Percentiles rank a stretch among this genome's conserved stretches.
Evolutionary conservation across 306 rosid genomes (phyloP).

Genomic region (Medicago lupulina): DNA sequence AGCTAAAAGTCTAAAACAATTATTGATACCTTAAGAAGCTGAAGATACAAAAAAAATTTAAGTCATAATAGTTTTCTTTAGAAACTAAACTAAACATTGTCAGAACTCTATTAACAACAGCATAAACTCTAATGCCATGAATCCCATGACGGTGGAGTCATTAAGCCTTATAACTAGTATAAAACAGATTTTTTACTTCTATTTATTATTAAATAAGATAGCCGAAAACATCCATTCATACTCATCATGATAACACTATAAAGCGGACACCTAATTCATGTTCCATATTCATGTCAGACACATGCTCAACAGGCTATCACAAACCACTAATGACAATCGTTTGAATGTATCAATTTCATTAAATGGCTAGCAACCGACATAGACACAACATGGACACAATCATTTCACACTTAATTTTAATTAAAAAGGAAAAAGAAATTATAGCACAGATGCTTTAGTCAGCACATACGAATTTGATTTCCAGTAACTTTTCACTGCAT

Average conservation of each 20-base stretch:
- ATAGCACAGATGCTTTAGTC: not conserved
- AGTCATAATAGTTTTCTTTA: not conserved
- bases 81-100: not conserved
- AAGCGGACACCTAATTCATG: too few species aligned
- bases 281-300: too few species aligned
- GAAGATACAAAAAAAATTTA: slow-evolving; percentile 1
- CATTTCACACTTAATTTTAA: not conserved
- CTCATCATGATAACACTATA: not conserved
- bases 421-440: not conserved
- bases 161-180: not conserved
- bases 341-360: not conserved
- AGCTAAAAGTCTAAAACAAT: not conserved
- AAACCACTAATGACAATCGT: not conserved
- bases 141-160: not conserved
- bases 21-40: slow-evolving; percentile 10
- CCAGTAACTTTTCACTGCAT: not conserved
- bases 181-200: not conserved
- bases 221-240: not conserved
- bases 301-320: too few species aligned
- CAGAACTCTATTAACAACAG: not conserved
- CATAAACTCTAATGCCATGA: not conserved
- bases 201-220: not conserved
- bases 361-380: not conserved
- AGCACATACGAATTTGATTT: not conserved
- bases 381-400: not conserved